phyloP scores from a whole-genome alignment of 768 basidiomycete species.

The Lactarius deliciosus region DNA sequence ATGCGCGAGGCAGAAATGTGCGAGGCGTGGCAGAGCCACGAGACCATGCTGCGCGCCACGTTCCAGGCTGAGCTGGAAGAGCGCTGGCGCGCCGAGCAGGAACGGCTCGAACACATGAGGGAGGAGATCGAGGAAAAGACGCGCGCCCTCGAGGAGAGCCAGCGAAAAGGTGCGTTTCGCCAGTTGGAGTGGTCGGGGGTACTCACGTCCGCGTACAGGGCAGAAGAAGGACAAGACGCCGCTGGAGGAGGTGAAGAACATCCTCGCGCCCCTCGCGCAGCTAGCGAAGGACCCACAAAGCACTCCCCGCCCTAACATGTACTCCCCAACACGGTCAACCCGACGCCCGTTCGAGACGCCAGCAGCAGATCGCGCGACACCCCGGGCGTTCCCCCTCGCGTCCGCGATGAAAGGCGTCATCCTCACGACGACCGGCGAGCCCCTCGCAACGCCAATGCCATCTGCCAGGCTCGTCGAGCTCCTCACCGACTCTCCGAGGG shows the following conservation, averaged over 20 bases:
- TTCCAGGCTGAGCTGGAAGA: constrained; percentile 44
- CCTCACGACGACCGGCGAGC: constrained; percentile 74
- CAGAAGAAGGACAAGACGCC: constrained; percentile 57
- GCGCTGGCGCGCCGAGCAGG: constrained; percentile 47
- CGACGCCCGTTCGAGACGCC: constrained; percentile 52
- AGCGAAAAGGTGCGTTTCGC: constrained; percentile 33
- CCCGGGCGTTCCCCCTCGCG: constrained; percentile 30
- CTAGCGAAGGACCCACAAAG: constrained; percentile 35
- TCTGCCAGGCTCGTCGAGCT: constrained; percentile 61
- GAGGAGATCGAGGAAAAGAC: constrained; percentile 53
- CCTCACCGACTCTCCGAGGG: constrained; percentile 64
- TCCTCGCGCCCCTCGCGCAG: constrained; percentile 52
- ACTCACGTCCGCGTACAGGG: constrained; percentile 28
- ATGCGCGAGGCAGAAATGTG: constrained; percentile 62
- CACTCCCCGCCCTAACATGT: constrained; percentile 33
- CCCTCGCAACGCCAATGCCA: constrained; percentile 65
- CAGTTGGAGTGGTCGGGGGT: neutral
- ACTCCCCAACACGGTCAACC: constrained; percentile 14
- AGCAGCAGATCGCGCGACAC: constrained; percentile 43
- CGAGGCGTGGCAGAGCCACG: constrained; percentile 55
- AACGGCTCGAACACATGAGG: constrained; percentile 46
- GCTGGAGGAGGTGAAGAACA: constrained; percentile 74
- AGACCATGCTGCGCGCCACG: constrained; percentile 52
- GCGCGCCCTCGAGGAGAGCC: constrained; percentile 44
- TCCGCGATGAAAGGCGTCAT: constrained; percentile 62